Evolutionary conservation across 495 filamentous ascomycete genomes (phyloP).

Genomic region (Cenococcum geophilum): DNA sequence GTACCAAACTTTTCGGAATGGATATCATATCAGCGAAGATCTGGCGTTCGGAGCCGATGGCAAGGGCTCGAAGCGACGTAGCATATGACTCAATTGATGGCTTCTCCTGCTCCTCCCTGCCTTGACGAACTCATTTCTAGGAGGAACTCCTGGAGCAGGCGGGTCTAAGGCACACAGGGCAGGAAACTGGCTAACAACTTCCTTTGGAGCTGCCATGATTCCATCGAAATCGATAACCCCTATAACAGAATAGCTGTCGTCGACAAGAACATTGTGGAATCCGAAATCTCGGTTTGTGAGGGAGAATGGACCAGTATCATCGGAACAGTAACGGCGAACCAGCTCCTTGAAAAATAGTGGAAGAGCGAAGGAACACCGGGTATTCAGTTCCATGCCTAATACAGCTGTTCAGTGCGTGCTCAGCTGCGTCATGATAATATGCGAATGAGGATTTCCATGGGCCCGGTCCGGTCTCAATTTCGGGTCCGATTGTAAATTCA

Average conservation of each 20-base stretch:
- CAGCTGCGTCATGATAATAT: conserved; percentile 1
- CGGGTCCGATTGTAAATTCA: conserved; percentile 4
- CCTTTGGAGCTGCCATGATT: conserved; percentile 19
- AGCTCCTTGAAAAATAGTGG: not conserved
- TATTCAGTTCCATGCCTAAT: not conserved
- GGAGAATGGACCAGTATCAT: not conserved
- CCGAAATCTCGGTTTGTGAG: conserved; percentile 26
- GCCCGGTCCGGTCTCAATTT: conserved; percentile 1
- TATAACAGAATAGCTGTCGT: conserved; percentile 20
- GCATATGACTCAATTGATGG: too few species aligned
- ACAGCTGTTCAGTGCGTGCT: not conserved
- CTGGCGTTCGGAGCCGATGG: too few species aligned
- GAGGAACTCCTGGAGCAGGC: not conserved
- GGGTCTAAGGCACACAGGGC: not conserved
- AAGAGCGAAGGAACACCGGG: not conserved
- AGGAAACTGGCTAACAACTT: conserved; percentile 17
- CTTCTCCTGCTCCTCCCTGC: too few species aligned
- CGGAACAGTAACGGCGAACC: not conserved
- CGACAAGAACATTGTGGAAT: conserved; percentile 23
- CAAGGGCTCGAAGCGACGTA: too few species aligned
- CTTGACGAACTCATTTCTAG: too few species aligned
- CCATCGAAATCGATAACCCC: conserved; percentile 28
- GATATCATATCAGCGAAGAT: too few species aligned
- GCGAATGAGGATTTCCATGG: not conserved
- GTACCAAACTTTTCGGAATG: too few species aligned